Percentiles rank a stretch among this genome's conserved stretches.
phyloP scores from a whole-genome alignment of 2,329 filamentous ascomycete genomes.

The Trichoderma sp. region DNA sequence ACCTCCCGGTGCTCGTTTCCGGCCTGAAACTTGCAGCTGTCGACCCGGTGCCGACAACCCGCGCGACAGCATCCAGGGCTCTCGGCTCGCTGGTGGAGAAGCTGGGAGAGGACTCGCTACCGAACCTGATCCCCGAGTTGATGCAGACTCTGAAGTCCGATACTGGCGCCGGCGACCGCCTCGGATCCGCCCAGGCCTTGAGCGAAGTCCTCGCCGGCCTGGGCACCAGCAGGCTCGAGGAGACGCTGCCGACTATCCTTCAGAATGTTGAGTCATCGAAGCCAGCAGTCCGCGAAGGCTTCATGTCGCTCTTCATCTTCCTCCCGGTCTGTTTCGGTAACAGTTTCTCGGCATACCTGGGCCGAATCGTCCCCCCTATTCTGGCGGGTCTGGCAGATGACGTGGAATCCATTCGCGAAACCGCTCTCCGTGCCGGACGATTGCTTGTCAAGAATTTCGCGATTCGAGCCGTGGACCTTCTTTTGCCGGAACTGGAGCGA shows the following conservation, averaged over 20 bases:
- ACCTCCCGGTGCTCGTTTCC: conserved; percentile 88
- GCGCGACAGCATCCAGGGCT: conserved; percentile 93
- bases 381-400: conserved; percentile 93
- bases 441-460: conserved; percentile 98
- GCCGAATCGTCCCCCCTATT: conserved; percentile 93
- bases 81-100: conserved; percentile 97
- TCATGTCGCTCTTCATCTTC: conserved; percentile 99
- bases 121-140: conserved; percentile 93
- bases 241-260: conserved; percentile 92
- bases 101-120: conserved; percentile 92
- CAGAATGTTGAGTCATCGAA: conserved; percentile 95
- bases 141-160: conserved; percentile 98
- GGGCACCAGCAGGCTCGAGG: conserved; percentile 88
- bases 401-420: conserved; percentile 93
- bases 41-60: conserved; percentile 93
- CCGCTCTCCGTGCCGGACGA: conserved; percentile 89
- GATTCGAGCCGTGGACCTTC: conserved; percentile 86
- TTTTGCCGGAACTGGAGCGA: conserved; percentile 92
- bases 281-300: conserved; percentile 88
- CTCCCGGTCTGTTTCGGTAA: conserved; percentile 98
- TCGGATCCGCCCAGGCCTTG: conserved; percentile 94
- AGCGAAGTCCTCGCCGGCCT: conserved; percentile 94
- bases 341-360: conserved; percentile 94
- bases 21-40: conserved; percentile 87
- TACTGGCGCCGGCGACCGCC: conserved; percentile 90